These are phyloP conservation scores for Scheffersomyces ergatensis DNA, from an alignment of 805 yeast genomes.

Conservation along the genomic window DNA sequence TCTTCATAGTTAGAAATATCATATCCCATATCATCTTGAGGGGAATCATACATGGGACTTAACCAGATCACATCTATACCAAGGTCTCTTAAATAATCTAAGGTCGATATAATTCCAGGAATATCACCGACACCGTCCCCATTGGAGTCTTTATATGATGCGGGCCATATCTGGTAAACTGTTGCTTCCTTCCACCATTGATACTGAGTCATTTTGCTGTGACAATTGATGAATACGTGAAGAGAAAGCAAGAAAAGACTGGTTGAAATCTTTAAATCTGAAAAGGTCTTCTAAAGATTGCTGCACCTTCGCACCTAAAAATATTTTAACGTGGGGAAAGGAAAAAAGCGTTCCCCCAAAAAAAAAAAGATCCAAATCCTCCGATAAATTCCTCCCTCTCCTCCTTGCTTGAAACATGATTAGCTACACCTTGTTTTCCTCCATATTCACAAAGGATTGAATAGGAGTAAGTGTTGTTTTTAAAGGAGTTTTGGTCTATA, in stretches of 20 bases:
- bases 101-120: constrained; percentile 49
- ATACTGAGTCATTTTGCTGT: background rate
- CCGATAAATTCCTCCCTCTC: too few relatives aligned
- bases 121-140: constrained; percentile 61
- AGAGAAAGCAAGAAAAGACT: background rate
- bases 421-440: too few relatives aligned
- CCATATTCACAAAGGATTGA: too few relatives aligned
- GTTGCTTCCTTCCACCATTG: constrained; percentile 60
- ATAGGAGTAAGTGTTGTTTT: too few relatives aligned
- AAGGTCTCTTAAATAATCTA: constrained; percentile 49
- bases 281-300: too few relatives aligned
- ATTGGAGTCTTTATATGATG: constrained; percentile 57
- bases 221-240: background rate
- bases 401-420: too few relatives aligned
- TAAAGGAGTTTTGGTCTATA: too few relatives aligned
- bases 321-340: too few relatives aligned
- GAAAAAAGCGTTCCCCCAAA: too few relatives aligned
- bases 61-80: constrained; percentile 57
- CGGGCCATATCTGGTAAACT: constrained; percentile 61
- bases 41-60: constrained; percentile 57
- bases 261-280: background rate
- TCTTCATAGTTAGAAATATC: constrained; percentile 55
- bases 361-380: too few relatives aligned
- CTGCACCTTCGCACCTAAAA: background rate
- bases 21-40: constrained; percentile 64